phyloP scores from a whole-genome alignment of 2,329 filamentous ascomycete species.

The Mycosphaerelloides madeirae region DNA sequence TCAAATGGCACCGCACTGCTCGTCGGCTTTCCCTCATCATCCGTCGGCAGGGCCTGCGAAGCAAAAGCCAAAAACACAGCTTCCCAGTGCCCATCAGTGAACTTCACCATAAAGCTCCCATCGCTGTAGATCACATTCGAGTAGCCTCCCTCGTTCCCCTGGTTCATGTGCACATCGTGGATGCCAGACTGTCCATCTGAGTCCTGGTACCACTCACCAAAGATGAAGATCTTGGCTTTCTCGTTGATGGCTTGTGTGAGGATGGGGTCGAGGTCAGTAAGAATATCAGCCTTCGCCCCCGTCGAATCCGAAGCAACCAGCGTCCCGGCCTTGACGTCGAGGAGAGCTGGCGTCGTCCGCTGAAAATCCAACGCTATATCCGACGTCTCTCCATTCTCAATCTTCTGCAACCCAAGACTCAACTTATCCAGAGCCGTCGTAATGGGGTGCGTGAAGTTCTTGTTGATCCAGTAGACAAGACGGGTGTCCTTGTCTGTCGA shows the following conservation, averaged over 20 bases:
- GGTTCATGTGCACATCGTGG: constrained; percentile 42
- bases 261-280: constrained; percentile 34
- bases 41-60: constrained; percentile 34
- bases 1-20: constrained; percentile 4
- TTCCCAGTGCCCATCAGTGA: constrained; percentile 35
- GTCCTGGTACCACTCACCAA: constrained; percentile 23
- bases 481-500: constrained; percentile 27
- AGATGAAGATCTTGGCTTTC: constrained; percentile 37
- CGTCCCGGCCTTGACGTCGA: constrained; percentile 14
- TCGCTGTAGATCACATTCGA: constrained; percentile 37
- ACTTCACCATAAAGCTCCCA: constrained; percentile 35
- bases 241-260: constrained; percentile 32
- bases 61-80: constrained; percentile 40
- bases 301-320: constrained; percentile 15
- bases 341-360: constrained; percentile 14
- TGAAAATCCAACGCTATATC: constrained; percentile 21
- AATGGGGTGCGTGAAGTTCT: constrained; percentile 26
- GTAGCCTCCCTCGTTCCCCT: constrained; percentile 32
- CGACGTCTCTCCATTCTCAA: constrained; percentile 12
- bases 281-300: constrained; percentile 28
- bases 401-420: constrained; percentile 25
- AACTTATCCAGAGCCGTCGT: constrained; percentile 22
- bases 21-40: constrained; percentile 22
- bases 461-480: constrained; percentile 34
- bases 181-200: constrained; percentile 35